phyloP scores from a whole-genome alignment of 192 early-diverging fungal genomes.

The Mortierella claussenii region DNA sequence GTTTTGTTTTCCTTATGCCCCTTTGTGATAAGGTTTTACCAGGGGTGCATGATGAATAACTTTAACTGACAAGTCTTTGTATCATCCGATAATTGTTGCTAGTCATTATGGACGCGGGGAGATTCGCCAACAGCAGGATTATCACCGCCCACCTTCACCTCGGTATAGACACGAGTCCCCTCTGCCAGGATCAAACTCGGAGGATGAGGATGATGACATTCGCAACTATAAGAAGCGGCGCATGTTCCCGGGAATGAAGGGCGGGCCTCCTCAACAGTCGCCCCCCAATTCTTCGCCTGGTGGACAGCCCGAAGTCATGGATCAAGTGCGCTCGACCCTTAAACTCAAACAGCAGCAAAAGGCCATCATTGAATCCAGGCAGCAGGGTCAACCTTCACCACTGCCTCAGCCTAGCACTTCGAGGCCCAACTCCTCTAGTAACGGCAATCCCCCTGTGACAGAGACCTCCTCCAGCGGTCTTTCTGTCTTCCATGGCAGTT shows the following conservation, averaged over 20 bases:
- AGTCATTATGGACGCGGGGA: constrained; percentile 26
- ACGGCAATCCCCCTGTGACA: constrained; percentile 27
- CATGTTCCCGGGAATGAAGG: constrained; percentile 18
- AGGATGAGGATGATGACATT: constrained; percentile 54
- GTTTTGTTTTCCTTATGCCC: too few species aligned
- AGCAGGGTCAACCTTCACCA: constrained; percentile 32
- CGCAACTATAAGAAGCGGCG: constrained; percentile 40
- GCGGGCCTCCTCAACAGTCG: constrained; percentile 18
- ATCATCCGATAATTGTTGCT: background rate
- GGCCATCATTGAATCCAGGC: constrained; percentile 69
- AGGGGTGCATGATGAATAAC: too few species aligned
- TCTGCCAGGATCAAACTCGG: constrained; percentile 46
- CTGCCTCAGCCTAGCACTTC: constrained; percentile 27
- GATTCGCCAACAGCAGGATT: background rate
- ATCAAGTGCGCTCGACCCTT: constrained; percentile 62
- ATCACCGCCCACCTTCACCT: constrained; percentile 27
- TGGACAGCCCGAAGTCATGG: constrained; percentile 57
- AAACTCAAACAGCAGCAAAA: constrained; percentile 73
- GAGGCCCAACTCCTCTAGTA: constrained; percentile 16
- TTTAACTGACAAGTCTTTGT: too few species aligned
- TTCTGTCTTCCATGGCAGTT: constrained; percentile 46
- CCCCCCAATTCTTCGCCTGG: constrained; percentile 28
- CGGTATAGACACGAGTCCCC: constrained; percentile 47
- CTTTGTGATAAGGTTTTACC: too few species aligned
- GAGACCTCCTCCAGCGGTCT: constrained; percentile 39